Evolutionary conservation across 202 grass and related monocot species (phyloP).

Genomic region (Carex arenaria): DNA sequence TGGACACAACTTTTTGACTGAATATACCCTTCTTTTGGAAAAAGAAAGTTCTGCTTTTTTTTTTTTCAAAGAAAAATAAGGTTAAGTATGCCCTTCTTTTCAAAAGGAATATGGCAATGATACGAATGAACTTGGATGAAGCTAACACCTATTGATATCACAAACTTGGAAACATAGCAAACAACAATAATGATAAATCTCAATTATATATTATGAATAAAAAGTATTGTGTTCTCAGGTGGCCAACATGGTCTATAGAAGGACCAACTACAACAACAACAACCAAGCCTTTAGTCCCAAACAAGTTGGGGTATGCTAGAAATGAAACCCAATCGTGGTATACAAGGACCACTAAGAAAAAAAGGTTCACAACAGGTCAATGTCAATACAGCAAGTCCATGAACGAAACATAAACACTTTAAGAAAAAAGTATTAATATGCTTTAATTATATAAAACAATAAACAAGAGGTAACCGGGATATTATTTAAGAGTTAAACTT

Average conservation of each 20-base stretch:
- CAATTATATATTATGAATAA: not conserved
- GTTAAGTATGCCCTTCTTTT: not conserved
- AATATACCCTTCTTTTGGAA: not conserved
- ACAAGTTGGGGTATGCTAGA: too few species aligned
- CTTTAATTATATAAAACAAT: not conserved
- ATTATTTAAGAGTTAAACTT: not conserved
- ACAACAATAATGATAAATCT: not conserved
- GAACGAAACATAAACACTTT: not conserved
- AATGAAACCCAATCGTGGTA: too few species aligned
- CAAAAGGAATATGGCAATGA: not conserved
- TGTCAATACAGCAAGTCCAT: not conserved
- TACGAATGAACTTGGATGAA: not conserved
- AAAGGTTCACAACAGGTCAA: not conserved
- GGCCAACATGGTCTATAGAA: not conserved
- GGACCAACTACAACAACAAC: too few species aligned
- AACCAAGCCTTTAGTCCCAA: too few species aligned
- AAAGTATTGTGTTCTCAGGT: not conserved
- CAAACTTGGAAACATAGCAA: not conserved
- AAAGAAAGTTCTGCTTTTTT: not conserved
- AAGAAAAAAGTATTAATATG: not conserved
- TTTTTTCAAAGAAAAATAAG: not conserved
- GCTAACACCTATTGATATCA: not conserved
- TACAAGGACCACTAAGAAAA: not conserved
- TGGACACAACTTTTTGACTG: not conserved
- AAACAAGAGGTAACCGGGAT: not conserved